These are phyloP conservation scores for Pseudogymnoascus sp. DNA, from an alignment of 2,329 filamentous ascomycete species.

Conservation along the genomic window DNA sequence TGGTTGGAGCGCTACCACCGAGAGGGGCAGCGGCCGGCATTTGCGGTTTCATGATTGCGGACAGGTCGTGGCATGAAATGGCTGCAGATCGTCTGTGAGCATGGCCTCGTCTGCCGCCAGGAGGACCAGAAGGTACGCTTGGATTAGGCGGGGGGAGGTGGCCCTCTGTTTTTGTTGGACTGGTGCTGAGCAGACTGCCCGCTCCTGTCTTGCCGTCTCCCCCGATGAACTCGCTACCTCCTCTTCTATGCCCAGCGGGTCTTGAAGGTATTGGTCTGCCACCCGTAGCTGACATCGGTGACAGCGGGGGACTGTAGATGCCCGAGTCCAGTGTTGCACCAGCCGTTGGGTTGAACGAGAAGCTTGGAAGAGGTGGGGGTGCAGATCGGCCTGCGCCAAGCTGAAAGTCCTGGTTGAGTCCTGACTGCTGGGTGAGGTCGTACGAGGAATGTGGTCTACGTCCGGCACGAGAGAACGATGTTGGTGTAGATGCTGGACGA, in stretches of 20 bases:
- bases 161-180: slow-evolving; percentile 56
- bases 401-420: slow-evolving; percentile 15
- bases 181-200: slow-evolving; percentile 12
- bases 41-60: slow-evolving; percentile 51
- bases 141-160: slow-evolving; percentile 48
- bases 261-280: slow-evolving; percentile 40
- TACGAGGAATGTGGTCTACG: slow-evolving; percentile 41
- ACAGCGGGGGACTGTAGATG: slow-evolving; percentile 48
- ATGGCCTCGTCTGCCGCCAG: slow-evolving; percentile 58
- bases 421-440: slow-evolving; percentile 18
- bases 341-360: slow-evolving; percentile 25
- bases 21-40: slow-evolving; percentile 16
- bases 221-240: slow-evolving; percentile 80
- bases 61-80: slow-evolving; percentile 75
- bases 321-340: slow-evolving; percentile 28
- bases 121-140: slow-evolving; percentile 34
- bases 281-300: slow-evolving; percentile 38
- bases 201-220: slow-evolving; percentile 49
- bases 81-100: slow-evolving; percentile 69
- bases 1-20: slow-evolving; percentile 33
- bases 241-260: slow-evolving; percentile 60
- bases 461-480: slow-evolving; percentile 41
- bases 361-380: slow-evolving; percentile 28
- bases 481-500: slow-evolving; percentile 40
- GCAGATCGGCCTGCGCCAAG: slow-evolving; percentile 16